These are phyloP conservation scores for Irpex sp. DNA, from an alignment of 1,284 basidiomycete genomes.

Conservation along the genomic window DNA sequence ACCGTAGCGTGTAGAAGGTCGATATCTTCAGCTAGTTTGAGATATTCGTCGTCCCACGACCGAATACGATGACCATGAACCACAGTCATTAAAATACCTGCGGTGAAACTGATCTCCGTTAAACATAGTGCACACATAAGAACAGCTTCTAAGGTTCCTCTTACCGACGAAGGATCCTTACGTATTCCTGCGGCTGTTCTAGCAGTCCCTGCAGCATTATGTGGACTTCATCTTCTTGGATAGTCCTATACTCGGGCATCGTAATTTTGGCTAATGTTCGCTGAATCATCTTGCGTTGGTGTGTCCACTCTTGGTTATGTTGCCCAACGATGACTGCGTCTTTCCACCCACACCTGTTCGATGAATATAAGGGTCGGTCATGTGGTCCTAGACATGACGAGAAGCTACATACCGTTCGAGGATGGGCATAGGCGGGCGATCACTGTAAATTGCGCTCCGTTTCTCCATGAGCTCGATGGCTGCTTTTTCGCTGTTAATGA, in stretches of 20 bases:
- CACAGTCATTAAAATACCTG: background rate
- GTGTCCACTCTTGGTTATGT: background rate
- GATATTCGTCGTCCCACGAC: background rate
- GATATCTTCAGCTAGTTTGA: background rate
- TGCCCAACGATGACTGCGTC: background rate
- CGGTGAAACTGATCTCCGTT: background rate
- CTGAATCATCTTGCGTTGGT: background rate
- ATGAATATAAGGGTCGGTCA: background rate
- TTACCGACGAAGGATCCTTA: background rate
- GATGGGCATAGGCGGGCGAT: background rate
- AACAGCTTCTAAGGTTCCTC: background rate
- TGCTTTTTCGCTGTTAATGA: slow-evolving; percentile 13
- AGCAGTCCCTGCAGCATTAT: background rate
- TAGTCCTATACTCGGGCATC: background rate
- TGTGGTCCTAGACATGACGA: background rate
- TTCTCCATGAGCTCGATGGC: slow-evolving; percentile 24
- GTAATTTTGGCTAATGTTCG: background rate
- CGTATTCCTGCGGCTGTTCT: background rate
- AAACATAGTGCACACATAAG: too few species aligned
- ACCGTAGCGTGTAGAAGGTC: background rate
- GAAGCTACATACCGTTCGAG: background rate
- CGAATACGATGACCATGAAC: background rate
- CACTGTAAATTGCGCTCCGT: slow-evolving; percentile 23
- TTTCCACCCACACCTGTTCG: background rate
- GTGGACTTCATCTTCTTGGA: background rate